These are phyloP conservation scores for Rhynchospora pubera DNA, from an alignment of 176 grass and related monocot genomes.

Conservation along the genomic window DNA sequence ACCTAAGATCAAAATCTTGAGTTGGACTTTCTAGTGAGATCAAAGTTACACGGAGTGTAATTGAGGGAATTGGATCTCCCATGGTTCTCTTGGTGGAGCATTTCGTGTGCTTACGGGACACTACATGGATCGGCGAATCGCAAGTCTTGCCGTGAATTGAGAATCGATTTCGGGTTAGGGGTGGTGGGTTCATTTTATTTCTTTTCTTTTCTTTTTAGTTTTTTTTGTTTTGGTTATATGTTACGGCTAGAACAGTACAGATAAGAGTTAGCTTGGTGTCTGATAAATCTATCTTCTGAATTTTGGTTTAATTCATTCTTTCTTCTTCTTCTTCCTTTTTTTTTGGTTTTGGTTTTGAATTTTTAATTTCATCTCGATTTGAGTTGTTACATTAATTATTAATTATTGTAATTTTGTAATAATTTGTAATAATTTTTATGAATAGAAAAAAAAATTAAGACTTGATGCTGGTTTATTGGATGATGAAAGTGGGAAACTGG, in stretches of 20 bases:
- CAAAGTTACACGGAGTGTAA: slow-evolving; percentile 11
- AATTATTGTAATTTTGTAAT: slow-evolving; percentile 29
- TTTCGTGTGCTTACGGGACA: slow-evolving; percentile 55
- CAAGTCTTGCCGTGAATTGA: not conserved
- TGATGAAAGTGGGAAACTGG: not conserved
- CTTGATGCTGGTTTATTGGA: not conserved
- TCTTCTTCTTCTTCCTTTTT: slow-evolving; percentile 14
- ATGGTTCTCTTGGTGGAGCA: slow-evolving; percentile 21
- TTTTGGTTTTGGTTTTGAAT: slow-evolving; percentile 18
- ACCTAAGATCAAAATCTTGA: slow-evolving; percentile 87
- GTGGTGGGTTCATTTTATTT: slow-evolving; percentile 15
- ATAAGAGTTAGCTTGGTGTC: slow-evolving; percentile 21
- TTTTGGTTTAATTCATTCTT: slow-evolving; percentile 29
- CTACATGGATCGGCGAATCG: not conserved
- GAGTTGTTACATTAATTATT: slow-evolving; percentile 25
- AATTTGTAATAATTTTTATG: slow-evolving; percentile 18
- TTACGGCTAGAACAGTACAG: slow-evolving; percentile 30
- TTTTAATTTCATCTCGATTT: slow-evolving; percentile 14
- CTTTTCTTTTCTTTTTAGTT: not conserved
- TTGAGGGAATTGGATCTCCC: slow-evolving; percentile 16
- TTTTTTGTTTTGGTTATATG: slow-evolving; percentile 11
- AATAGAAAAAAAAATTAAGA: slow-evolving; percentile 9
- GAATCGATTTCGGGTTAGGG: slow-evolving; percentile 13
- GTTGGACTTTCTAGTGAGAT: slow-evolving; percentile 66
- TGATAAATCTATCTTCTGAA: slow-evolving; percentile 21